Evolutionary conservation across 163 green algal genomes (phyloP).

Genomic region (Volvox carteri): DNA sequence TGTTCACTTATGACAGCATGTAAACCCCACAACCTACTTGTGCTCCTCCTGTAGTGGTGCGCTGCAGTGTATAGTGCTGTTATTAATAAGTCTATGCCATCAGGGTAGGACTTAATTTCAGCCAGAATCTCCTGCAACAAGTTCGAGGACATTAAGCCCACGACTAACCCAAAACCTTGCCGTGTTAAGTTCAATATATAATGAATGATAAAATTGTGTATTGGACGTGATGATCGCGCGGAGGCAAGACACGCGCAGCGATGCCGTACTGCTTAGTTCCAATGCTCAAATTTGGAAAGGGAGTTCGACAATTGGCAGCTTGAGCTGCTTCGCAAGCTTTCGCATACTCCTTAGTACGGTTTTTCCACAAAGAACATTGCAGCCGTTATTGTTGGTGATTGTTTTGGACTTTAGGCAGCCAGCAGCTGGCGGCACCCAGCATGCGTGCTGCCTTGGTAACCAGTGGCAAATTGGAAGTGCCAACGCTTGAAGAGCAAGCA

Average conservation of each 20-base stretch:
- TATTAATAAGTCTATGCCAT: constrained; percentile 46
- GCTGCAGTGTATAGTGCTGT: constrained; percentile 42
- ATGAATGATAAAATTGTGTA: no score
- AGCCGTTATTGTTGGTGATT: no score
- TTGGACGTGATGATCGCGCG: no score
- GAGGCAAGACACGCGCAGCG: no score
- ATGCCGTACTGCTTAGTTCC: background rate
- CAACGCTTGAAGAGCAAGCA: constrained; percentile 55
- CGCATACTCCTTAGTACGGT: no score
- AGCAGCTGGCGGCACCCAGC: constrained; percentile 10
- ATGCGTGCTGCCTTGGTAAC: constrained; percentile 24
- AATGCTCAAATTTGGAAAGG: background rate
- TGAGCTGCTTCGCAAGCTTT: no score
- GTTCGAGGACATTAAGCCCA: constrained; percentile 2
- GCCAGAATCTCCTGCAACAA: constrained; percentile 37
- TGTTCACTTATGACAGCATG: no score
- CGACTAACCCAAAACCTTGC: background rate
- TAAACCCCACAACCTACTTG: constrained; percentile 10
- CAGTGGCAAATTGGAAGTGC: constrained; percentile 38
- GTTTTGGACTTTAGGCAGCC: background rate
- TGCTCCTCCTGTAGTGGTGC: constrained; percentile 35
- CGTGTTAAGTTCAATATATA: no score
- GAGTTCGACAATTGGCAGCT: no score
- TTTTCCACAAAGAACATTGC: no score
- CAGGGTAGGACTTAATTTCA: constrained; percentile 24